A percentile compares a stretch with the other conserved stretches of the same genome.
Conservation (phyloP, 768 basidiomycete genomes). For the Panaeolus cyanescens region DNA sequence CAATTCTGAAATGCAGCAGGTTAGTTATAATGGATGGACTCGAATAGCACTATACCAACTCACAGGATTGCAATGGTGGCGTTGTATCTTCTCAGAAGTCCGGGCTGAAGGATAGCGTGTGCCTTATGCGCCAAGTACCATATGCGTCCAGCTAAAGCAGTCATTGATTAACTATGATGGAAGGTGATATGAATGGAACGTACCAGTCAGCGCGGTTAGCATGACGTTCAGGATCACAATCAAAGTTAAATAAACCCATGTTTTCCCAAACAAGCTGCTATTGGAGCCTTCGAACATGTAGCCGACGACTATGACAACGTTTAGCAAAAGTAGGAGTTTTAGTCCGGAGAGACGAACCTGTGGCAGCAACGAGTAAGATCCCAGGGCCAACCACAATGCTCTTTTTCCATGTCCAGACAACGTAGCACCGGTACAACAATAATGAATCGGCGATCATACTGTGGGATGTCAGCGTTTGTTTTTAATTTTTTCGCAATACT, state of each 20-base stretch:
- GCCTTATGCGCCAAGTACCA: constrained; percentile 32
- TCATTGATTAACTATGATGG: background rate
- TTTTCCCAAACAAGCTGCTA: constrained; percentile 16
- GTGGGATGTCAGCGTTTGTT: background rate
- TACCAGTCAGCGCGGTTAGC: constrained; percentile 36
- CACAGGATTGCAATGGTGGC: constrained; percentile 39
- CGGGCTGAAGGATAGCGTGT: constrained; percentile 23
- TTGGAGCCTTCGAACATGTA: constrained; percentile 21
- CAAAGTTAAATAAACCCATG: constrained; percentile 34
- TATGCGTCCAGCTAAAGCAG: constrained; percentile 33
- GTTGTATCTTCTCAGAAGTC: constrained; percentile 31
- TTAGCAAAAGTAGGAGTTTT: background rate
- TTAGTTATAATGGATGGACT: background rate
- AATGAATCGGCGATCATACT: constrained; percentile 34
- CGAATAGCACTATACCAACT: constrained; percentile 6
- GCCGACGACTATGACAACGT: constrained; percentile 16
- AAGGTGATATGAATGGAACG: background rate
- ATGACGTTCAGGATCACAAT: constrained; percentile 35
- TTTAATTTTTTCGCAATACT: background rate
- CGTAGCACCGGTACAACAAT: constrained; percentile 38
- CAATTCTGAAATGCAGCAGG: constrained; percentile 25
- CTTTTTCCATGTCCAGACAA: constrained; percentile 36
- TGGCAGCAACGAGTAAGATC: constrained; percentile 30
- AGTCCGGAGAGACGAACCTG: constrained; percentile 24
- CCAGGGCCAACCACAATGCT: constrained; percentile 27